Evolutionary conservation across 306 rosid genomes (phyloP), one percentile per base, ranked within the genome.

Genomic region (Malus orientalis): DNA sequence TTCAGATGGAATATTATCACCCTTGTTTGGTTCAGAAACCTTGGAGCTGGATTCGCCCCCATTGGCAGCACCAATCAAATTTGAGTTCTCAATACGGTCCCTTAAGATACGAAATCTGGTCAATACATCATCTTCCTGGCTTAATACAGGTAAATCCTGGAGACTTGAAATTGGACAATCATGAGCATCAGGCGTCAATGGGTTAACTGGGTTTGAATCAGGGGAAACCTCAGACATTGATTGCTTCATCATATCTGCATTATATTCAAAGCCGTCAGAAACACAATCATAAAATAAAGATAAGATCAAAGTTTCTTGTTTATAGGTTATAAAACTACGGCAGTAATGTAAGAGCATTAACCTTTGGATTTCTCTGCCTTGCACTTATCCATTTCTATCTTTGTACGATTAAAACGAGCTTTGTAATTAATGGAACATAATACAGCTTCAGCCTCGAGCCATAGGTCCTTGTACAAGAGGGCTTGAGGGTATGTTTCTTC

Each of bases 381-480:
- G 38, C 61, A 38, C 73, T 81, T 86, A 76, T 91, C 93, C 89
- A 91, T 91, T 86, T 92, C 96, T 68, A 58, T 80, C 86, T 89
- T 96, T 81, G 90, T 73, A 66, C 88, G 85, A 82, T 84, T 80
- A 79, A 81, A 92, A 33, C 97, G 99, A 79, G 88, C 92, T 82
- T 67, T 96, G 82, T 81, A 91, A 69, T 76, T 79, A 76, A 81
- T 40, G 36, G 97, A 86, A 83, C 97, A 96, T 20, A 96, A 78
- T 71, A 84, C 88, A 85, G 99, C 99, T 85, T 96, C 99, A 73
- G 99, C 97, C 82, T 96, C 98, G 11, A 92, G 96, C 99, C 99
- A 96, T 18, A 96, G 90, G 72, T 89, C 87, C 85, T 86, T 96
- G 80, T 87, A 96, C 71, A 96, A 80, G 54, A 73, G 77, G 82